Evolutionary conservation across 192 early-diverging fungal species (phyloP).

Genomic region (Backusella parvicylindrica): DNA sequence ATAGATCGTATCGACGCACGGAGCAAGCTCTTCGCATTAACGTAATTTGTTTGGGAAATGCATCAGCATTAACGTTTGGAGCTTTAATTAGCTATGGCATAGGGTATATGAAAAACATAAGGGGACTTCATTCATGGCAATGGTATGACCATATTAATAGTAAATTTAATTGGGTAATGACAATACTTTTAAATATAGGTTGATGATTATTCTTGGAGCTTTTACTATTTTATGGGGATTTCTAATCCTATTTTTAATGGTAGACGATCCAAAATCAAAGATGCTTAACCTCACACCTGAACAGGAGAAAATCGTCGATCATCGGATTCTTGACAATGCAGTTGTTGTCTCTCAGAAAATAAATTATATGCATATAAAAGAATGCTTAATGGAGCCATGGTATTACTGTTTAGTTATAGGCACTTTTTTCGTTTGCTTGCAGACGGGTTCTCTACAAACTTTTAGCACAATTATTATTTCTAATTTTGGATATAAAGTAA

Average conservation of each 20-base stretch:
- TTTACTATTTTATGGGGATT: slow-evolving; percentile 15
- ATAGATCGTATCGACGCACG: slow-evolving; percentile 17
- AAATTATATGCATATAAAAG: slow-evolving; percentile 16
- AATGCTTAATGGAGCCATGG: slow-evolving; percentile 13
- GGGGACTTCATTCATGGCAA: slow-evolving; percentile 3
- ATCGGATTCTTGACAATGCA: slow-evolving; percentile 19
- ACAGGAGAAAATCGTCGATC: background rate
- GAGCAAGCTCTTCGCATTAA: slow-evolving; percentile 8
- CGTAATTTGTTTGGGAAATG: slow-evolving; percentile 11
- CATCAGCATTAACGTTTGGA: background rate
- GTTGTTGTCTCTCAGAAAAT: slow-evolving; percentile 8
- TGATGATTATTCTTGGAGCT: slow-evolving; percentile 29
- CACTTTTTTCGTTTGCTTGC: slow-evolving; percentile 2
- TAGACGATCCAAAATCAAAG: slow-evolving; percentile 18
- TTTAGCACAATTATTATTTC: slow-evolving; percentile 10
- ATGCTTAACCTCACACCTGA: background rate
- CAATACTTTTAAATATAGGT: background rate
- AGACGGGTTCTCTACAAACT: slow-evolving; percentile 11
- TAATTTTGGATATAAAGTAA: slow-evolving; percentile 17
- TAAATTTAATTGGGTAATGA: background rate
- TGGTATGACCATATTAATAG: background rate
- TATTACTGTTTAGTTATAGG: slow-evolving; percentile 2
- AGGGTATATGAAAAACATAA: slow-evolving; percentile 8
- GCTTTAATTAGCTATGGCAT: slow-evolving; percentile 18
- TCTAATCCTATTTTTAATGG: slow-evolving; percentile 8